Base-by-base conservation (phyloP, 2,329 filamentous ascomycete genomes). In the Penicillium sp. region DNA sequence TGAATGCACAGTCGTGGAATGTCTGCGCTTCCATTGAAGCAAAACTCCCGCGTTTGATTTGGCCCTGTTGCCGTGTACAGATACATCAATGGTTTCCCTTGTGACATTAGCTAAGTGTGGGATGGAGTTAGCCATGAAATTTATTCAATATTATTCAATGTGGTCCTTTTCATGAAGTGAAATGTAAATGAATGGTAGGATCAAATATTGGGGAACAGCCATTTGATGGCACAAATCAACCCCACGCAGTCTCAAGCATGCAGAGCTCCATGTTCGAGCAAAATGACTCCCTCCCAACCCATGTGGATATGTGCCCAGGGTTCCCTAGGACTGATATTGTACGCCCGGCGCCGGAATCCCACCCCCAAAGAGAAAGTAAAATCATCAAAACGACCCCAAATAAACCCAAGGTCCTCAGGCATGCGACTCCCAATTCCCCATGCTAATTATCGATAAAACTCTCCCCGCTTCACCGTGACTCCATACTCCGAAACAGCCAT, bases 401-500 rank as follows among this genome's bases (percentile, higher is more conserved):
- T 30, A 22, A 38, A 22, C 19, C 30, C 33, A 33, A n/a, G 25
- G 7, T 19, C 25, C 8, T 19, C 25, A 4, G 22, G 42, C 7
- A 14, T 10, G 19, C 26, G 35, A 37, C 28, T 48, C 22, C 59
- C 48, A 52, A 48, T 51, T 51, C 43, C 46, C 33, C 33, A 33
- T 22, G 26, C 26, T 13, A n/a, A 58, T 82, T 76, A 97, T 71
- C 93, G 85, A 77, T 99, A 99, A 75, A 98, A 99, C 80, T 99
- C 95, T 73, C 94, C 93, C 66, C 95, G 85, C 86, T 97, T 98
- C 56, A 98, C 91, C 75, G 97, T 99, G 55, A 99, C 93, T 1
- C 95, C 95, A 75, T 98, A 99, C 82, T 99, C 95, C 35, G 91
- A 91, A 33, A 98, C 94, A 1, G 95, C 95, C 93, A 98, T 98